phyloP scores from a whole-genome alignment of 495 filamentous ascomycete species.

The Hyaloscypha bicolor region DNA sequence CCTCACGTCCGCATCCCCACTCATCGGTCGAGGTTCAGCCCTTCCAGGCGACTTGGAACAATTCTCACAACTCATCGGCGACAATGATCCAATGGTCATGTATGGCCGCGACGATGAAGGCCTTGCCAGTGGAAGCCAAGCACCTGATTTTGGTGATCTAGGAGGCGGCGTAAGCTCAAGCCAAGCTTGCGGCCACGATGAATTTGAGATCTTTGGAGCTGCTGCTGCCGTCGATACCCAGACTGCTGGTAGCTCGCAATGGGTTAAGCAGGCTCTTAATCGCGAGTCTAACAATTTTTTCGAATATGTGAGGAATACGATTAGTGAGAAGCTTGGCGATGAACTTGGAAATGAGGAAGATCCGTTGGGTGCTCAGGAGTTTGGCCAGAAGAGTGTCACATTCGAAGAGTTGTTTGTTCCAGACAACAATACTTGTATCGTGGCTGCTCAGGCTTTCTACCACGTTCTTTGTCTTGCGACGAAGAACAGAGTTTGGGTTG shows the following conservation, averaged over 20 bases:
- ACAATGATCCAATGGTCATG: slow-evolving; percentile 45
- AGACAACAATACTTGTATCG: slow-evolving; percentile 47
- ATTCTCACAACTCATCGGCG: slow-evolving; percentile 37
- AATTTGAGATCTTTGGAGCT: slow-evolving; percentile 48
- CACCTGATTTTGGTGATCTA: slow-evolving; percentile 1
- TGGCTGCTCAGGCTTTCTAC: slow-evolving; percentile 69
- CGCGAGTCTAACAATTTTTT: slow-evolving; percentile 64
- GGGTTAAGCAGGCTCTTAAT: slow-evolving; percentile 53
- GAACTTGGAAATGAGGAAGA: slow-evolving; percentile 15
- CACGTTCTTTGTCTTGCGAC: slow-evolving; percentile 70
- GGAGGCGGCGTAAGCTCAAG: neutral
- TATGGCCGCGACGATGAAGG: slow-evolving; percentile 46
- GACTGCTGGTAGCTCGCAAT: slow-evolving; percentile 44
- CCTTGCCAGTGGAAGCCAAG: slow-evolving; percentile 39
- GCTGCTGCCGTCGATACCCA: slow-evolving; percentile 49
- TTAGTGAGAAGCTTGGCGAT: slow-evolving; percentile 30
- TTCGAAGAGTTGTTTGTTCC: slow-evolving; percentile 63
- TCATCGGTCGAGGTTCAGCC: slow-evolving; percentile 54
- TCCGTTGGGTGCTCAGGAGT: neutral
- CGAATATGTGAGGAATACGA: slow-evolving; percentile 50
- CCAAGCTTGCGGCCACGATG: slow-evolving; percentile 14
- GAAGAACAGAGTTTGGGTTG: slow-evolving; percentile 51
- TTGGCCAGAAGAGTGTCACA: slow-evolving; percentile 32
- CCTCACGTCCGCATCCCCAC: slow-evolving; percentile 62
- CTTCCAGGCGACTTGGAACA: slow-evolving; percentile 41